Evolutionary conservation across 768 basidiomycete genomes (phyloP).

Genomic region (Fistulinella prunicolor): DNA sequence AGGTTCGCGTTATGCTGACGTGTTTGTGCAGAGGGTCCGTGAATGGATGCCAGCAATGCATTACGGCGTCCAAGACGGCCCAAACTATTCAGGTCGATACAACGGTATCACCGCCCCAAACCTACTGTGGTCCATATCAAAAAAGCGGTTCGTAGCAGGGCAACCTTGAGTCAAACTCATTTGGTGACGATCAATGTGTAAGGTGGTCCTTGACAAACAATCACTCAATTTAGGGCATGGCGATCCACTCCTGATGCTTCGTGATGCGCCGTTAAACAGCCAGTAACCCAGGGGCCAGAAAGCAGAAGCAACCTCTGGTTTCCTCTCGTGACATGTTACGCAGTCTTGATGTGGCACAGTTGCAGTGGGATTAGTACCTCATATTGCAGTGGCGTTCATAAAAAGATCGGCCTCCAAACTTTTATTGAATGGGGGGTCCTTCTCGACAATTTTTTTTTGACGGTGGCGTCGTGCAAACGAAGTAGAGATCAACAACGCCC

Average conservation of each 20-base stretch:
- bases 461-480: conserved; percentile 22
- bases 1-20: conserved; percentile 27
- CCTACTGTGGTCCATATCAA: conserved; percentile 8
- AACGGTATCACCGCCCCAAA: conserved; percentile 24
- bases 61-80: conserved; percentile 23
- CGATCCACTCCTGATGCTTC: conserved; percentile 23
- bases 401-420: conserved; percentile 16
- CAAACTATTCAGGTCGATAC: conserved; percentile 1
- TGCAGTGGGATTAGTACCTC: too few relatives aligned
- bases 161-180: background rate
- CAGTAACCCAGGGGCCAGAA: too few relatives aligned
- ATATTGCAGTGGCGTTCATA: conserved; percentile 19
- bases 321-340: conserved; percentile 16
- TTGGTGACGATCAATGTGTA: conserved; percentile 4
- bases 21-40: conserved; percentile 27
- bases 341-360: conserved; percentile 9
- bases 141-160: background rate
- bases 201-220: conserved; percentile 2
- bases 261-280: conserved; percentile 18
- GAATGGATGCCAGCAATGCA: conserved; percentile 26
- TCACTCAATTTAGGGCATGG: conserved; percentile 13
- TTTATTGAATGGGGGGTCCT: conserved; percentile 6
- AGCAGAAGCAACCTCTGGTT: background rate
- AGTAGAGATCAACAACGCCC: conserved; percentile 16
- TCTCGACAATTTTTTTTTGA: conserved; percentile 15